Conservation (phyloP, 805 yeast species). For the Ogataea allantospora region DNA sequence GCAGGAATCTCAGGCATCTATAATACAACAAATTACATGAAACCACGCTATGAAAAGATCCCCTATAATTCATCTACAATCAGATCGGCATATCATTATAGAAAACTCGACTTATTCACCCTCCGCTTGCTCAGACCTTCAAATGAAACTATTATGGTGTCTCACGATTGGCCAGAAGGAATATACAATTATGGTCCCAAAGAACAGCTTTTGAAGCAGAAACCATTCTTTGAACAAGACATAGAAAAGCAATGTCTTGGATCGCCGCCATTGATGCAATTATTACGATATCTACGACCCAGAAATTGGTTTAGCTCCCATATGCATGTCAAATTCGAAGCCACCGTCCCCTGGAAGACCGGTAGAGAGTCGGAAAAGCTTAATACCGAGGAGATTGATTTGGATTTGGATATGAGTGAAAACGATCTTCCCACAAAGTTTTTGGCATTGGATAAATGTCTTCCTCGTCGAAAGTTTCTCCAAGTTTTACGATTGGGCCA, state of each 20-base stretch:
- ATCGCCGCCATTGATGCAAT: constrained; percentile 58
- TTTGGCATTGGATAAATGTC: constrained; percentile 82
- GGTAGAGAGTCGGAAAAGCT: constrained; percentile 11
- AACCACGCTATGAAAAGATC: constrained; percentile 39
- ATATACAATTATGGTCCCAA: constrained; percentile 65
- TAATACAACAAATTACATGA: constrained; percentile 49
- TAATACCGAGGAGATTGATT: constrained; percentile 13
- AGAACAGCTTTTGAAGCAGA: constrained; percentile 46
- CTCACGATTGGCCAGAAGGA: constrained; percentile 95
- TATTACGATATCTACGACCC: constrained; percentile 60
- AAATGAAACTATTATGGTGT: constrained; percentile 53
- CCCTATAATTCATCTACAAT: constrained; percentile 50
- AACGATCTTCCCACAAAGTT: constrained; percentile 40
- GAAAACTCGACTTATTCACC: constrained; percentile 61
- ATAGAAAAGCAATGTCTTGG: constrained; percentile 63
- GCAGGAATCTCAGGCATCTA: constrained; percentile 86
- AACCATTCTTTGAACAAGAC: constrained; percentile 70
- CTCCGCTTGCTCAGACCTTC: constrained; percentile 40
- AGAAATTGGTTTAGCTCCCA: constrained; percentile 86
- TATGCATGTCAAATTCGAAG: constrained; percentile 72
- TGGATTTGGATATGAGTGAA: constrained; percentile 7
- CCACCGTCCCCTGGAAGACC: constrained; percentile 39
- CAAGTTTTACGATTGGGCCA: constrained; percentile 48
- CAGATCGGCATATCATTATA: constrained; percentile 70
- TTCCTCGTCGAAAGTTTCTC: constrained; percentile 60